These are phyloP conservation scores for Microstegium vimineum DNA, from an alignment of 176 grass and related monocot genomes.

Conservation along the genomic window DNA sequence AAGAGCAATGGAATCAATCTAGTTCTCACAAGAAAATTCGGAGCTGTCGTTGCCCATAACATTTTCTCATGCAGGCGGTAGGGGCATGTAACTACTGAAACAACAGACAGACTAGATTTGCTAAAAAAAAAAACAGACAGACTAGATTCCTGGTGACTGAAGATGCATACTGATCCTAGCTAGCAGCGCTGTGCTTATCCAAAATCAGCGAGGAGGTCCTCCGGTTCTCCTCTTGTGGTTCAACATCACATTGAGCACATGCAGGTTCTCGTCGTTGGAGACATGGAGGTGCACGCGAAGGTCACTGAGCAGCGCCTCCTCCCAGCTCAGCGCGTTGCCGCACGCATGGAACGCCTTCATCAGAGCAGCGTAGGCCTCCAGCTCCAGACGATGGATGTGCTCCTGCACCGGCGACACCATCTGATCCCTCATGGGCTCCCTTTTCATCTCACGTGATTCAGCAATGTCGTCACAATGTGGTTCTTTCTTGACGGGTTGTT, in stretches of 20 bases:
- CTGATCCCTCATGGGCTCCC: not conserved
- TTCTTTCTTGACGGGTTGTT: not conserved
- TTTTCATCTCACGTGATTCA: not conserved
- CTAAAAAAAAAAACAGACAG: no score
- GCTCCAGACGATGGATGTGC: constrained; percentile 34
- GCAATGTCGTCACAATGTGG: not conserved
- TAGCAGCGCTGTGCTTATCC: not conserved
- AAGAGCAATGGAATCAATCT: not conserved
- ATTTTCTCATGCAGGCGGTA: not conserved
- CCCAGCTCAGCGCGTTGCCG: constrained; percentile 54
- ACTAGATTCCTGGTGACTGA: no score
- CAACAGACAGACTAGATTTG: no score
- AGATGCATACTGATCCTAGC: not conserved
- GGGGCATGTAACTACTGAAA: not conserved
- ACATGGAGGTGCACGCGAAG: constrained; percentile 61
- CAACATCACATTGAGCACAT: constrained; percentile 35
- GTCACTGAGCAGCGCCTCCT: constrained; percentile 52
- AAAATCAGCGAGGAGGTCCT: not conserved
- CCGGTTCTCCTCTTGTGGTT: not conserved
- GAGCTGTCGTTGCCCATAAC: not conserved
- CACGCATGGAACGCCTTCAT: constrained; percentile 57
- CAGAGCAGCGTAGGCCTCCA: constrained; percentile 53
- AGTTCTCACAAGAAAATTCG: not conserved
- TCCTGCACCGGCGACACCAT: not conserved
- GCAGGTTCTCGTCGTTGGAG: constrained; percentile 65